These are phyloP conservation scores for Arthrobotrys sinensis DNA, from an alignment of 2,329 filamentous ascomycete species.

Conservation along the genomic window DNA sequence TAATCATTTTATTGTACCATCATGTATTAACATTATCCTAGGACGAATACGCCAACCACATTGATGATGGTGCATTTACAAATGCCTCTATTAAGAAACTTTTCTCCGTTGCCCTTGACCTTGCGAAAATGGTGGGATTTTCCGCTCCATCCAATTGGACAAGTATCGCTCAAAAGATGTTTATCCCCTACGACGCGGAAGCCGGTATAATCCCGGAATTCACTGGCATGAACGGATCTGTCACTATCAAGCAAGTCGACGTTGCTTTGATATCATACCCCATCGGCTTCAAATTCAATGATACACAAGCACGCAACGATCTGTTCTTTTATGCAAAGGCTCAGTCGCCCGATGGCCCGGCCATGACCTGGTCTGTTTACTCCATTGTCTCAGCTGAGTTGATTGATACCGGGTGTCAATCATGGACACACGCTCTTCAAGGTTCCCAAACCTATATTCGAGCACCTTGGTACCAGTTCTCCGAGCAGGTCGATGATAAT, in stretches of 20 bases:
- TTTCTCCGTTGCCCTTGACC: constrained; percentile 73
- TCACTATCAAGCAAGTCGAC: constrained; percentile 79
- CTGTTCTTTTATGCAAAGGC: constrained; percentile 80
- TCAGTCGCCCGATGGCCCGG: constrained; percentile 78
- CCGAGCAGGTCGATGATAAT: constrained; percentile 78
- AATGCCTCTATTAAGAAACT: constrained; percentile 68
- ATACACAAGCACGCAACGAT: constrained; percentile 73
- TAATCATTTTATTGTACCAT: background rate
- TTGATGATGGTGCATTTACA: constrained; percentile 79
- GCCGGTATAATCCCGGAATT: constrained; percentile 78
- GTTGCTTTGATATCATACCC: constrained; percentile 78
- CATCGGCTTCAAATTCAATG: constrained; percentile 74
- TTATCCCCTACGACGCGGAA: constrained; percentile 71
- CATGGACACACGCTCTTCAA: constrained; percentile 78
- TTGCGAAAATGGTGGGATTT: constrained; percentile 73
- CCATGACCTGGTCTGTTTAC: constrained; percentile 81
- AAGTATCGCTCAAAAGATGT: constrained; percentile 73
- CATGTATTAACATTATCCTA: constrained; percentile 60
- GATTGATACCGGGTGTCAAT: constrained; percentile 77
- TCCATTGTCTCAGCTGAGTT: constrained; percentile 77
- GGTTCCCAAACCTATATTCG: constrained; percentile 77
- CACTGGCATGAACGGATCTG: constrained; percentile 77
- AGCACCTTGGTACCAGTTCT: constrained; percentile 79
- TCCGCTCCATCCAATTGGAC: constrained; percentile 74
- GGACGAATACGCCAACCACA: constrained; percentile 78